A percentile compares a stretch with the other conserved stretches of the same genome.
phyloP scores from a whole-genome alignment of 2,329 filamentous ascomycete genomes.

The Arthroderma sp. region DNA sequence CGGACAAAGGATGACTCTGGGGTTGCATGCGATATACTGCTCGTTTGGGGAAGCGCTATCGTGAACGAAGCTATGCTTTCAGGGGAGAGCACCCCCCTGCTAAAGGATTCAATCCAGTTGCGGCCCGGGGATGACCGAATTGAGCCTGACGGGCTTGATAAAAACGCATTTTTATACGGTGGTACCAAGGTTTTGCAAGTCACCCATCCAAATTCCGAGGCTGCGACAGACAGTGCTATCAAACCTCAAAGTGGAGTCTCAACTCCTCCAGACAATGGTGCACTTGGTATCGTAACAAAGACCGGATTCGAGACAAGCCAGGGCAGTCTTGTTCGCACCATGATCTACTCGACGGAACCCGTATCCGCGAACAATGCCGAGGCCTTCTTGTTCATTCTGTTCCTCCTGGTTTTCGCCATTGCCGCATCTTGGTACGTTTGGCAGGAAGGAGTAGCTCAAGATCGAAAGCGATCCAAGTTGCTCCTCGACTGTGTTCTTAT shows the following conservation, averaged over 20 bases:
- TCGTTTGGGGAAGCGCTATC: slow-evolving; percentile 89
- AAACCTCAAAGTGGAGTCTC: slow-evolving; percentile 63
- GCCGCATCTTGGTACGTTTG: slow-evolving; percentile 99
- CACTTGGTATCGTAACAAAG: slow-evolving; percentile 87
- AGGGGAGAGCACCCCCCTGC: slow-evolving; percentile 87
- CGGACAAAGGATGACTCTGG: slow-evolving; percentile 95
- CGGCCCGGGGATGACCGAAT: slow-evolving; percentile 67
- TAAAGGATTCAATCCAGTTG: slow-evolving; percentile 91
- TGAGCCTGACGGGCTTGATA: slow-evolving; percentile 84
- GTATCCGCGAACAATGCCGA: slow-evolving; percentile 98
- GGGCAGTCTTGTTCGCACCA: slow-evolving; percentile 90
- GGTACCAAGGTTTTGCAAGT: slow-evolving; percentile 96
- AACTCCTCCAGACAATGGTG: slow-evolving; percentile 80
- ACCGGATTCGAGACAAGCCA: slow-evolving; percentile 98
- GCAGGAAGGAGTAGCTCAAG: slow-evolving; percentile 86
- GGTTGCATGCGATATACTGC: slow-evolving; percentile 90
- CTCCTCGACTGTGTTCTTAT: slow-evolving; percentile 95
- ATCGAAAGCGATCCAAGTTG: slow-evolving; percentile 93
- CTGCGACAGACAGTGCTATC: slow-evolving; percentile 46
- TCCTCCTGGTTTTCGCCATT: slow-evolving; percentile 88
- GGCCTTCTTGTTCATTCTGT: slow-evolving; percentile 92
- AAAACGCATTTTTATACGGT: slow-evolving; percentile 91
- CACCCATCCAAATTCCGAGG: slow-evolving; percentile 62
- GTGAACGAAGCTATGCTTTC: slow-evolving; percentile 99
- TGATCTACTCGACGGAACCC: slow-evolving; percentile 98